Conservation (phyloP, 768 basidiomycete species). For the Tylopilus rubrobrunneus region DNA sequence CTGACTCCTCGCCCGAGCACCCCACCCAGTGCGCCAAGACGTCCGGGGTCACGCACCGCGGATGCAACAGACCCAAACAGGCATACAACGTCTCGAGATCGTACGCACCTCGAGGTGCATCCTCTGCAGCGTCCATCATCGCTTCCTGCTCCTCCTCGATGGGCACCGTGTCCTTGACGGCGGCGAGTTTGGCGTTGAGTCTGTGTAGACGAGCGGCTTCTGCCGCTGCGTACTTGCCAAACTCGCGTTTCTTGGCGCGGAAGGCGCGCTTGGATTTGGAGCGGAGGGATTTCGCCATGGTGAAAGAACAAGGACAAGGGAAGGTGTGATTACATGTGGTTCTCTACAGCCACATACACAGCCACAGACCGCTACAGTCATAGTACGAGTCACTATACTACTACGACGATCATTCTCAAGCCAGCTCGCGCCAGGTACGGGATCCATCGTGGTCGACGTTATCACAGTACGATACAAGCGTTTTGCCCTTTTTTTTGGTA, state of each 20-base stretch:
- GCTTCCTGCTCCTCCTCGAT: constrained; percentile 25
- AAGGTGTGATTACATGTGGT: not conserved
- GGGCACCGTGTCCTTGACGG: constrained; percentile 38
- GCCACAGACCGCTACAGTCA: not conserved
- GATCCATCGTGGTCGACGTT: not conserved
- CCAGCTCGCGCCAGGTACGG: not conserved
- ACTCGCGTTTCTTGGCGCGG: constrained; percentile 72
- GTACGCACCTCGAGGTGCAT: constrained; percentile 56
- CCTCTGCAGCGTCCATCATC: constrained; percentile 24
- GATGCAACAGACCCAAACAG: constrained; percentile 57
- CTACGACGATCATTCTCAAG: not conserved
- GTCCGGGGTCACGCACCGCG: constrained; percentile 35
- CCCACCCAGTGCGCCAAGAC: constrained; percentile 35
- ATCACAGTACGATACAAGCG: constrained; percentile 15
- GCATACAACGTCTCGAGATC: constrained; percentile 25
- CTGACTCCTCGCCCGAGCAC: too few relatives aligned
- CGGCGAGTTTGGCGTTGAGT: constrained; percentile 62
- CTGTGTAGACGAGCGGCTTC: constrained; percentile 76
- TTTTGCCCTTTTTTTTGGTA: not conserved
- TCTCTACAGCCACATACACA: not conserved
- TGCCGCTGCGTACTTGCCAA: constrained; percentile 70
- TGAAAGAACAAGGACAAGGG: not conserved
- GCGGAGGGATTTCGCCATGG: constrained; percentile 76
- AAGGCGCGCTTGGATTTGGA: constrained; percentile 79
- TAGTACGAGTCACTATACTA: not conserved